Evolutionary conservation across 1,139 yeast species (phyloP).

Genomic region (Debaryomyces robertsiae): DNA sequence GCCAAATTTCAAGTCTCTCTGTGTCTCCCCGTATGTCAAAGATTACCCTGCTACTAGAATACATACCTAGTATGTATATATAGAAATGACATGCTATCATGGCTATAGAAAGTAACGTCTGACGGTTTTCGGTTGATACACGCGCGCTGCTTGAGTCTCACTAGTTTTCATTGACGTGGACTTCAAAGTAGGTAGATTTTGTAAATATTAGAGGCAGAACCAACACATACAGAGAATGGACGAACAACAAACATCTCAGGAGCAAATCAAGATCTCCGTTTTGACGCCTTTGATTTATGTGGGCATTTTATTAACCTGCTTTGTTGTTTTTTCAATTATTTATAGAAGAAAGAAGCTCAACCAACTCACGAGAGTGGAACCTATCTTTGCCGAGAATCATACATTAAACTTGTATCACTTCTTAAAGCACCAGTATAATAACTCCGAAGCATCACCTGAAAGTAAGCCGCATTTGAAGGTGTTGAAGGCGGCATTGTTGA

Average conservation of each 20-base stretch:
- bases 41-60: too few species aligned
- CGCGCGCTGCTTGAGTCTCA: too few species aligned
- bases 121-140: too few species aligned
- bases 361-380: constrained; percentile 58
- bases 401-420: constrained; percentile 66
- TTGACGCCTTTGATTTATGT: constrained; percentile 84
- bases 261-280: constrained; percentile 61
- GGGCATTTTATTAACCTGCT: constrained; percentile 67
- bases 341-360: constrained; percentile 64
- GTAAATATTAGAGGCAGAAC: too few species aligned
- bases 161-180: constrained; percentile 2
- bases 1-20: too few species aligned
- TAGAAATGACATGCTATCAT: too few species aligned
- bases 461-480: constrained; percentile 76
- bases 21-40: too few species aligned
- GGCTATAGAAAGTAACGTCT: too few species aligned
- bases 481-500: constrained; percentile 78
- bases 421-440: constrained; percentile 49
- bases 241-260: constrained; percentile 30
- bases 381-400: constrained; percentile 71
- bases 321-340: constrained; percentile 69
- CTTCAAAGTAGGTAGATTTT: neutral
- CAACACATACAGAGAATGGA: constrained; percentile 22
- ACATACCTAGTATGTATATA: too few species aligned
- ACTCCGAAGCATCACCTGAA: constrained; percentile 43